These are phyloP conservation scores for Neopestalotiopsis sp. DNA, from an alignment of 2,329 filamentous ascomycete species.

Conservation along the genomic window DNA sequence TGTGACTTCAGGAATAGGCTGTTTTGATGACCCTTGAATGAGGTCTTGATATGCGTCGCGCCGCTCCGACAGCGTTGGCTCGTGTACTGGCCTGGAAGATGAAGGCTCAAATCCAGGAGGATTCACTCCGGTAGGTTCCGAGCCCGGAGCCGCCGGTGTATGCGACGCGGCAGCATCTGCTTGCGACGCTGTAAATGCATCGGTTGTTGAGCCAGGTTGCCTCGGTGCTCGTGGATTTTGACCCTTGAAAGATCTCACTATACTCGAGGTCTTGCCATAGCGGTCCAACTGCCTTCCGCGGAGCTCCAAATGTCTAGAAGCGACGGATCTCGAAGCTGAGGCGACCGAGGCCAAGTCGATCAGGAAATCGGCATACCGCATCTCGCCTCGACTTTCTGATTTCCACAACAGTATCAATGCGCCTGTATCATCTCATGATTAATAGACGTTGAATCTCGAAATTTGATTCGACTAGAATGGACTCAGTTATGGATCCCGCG, in stretches of 20 bases:
- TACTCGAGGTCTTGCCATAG: constrained; percentile 53
- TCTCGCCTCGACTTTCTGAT: constrained; percentile 34
- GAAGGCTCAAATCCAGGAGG: background rate
- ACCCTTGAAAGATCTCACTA: constrained; percentile 42
- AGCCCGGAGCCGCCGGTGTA: background rate
- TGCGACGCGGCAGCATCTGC: background rate
- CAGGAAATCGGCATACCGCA: constrained; percentile 68
- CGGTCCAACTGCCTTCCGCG: constrained; percentile 59
- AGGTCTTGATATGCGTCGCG: constrained; percentile 10
- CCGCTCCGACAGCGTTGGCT: constrained; percentile 5
- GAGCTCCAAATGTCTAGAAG: constrained; percentile 65
- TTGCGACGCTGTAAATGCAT: background rate
- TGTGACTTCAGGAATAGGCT: constrained; percentile 1
- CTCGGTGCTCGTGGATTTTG: background rate
- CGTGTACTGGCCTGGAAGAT: background rate
- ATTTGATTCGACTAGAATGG: too few species aligned
- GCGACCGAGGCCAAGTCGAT: constrained; percentile 75
- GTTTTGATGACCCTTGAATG: background rate
- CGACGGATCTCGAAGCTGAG: constrained; percentile 72
- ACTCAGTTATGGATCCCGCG: background rate
- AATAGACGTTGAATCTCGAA: background rate
- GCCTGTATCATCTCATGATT: constrained; percentile 13
- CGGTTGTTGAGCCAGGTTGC: background rate
- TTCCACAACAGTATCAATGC: constrained; percentile 16
- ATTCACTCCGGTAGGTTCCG: constrained; percentile 1